Percentiles rank a stretch among this genome's conserved stretches.
These are phyloP conservation scores for Cystoderma amianthinum DNA, from an alignment of 768 basidiomycete genomes.

Conservation along the genomic window DNA sequence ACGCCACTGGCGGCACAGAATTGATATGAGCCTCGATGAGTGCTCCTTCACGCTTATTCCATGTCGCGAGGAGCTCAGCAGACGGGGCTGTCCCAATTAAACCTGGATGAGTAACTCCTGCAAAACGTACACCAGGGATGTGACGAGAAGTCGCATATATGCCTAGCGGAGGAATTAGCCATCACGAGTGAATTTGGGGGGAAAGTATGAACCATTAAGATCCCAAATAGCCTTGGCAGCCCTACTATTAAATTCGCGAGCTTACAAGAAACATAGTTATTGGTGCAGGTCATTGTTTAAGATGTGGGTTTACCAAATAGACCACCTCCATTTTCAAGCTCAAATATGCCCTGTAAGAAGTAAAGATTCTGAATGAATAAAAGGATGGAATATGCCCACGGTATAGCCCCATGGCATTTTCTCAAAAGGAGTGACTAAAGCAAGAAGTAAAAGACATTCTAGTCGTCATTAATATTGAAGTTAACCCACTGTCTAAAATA, in stretches of 20 bases:
- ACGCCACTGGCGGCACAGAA: constrained; percentile 60
- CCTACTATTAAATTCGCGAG: constrained; percentile 60
- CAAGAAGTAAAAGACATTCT: background rate
- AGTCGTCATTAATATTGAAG: background rate
- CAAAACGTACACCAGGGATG: constrained; percentile 74
- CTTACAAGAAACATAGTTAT: constrained; percentile 17
- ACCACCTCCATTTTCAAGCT: constrained; percentile 66
- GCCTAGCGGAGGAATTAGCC: constrained; percentile 24
- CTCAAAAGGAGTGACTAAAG: constrained; percentile 54
- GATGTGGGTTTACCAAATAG: constrained; percentile 44
- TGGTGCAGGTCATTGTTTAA: background rate
- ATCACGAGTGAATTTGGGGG: background rate
- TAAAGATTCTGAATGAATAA: background rate
- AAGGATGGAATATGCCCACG: constrained; percentile 16
- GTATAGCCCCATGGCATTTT: constrained; percentile 83
- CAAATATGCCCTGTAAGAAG: constrained; percentile 65
- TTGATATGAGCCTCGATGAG: constrained; percentile 48
- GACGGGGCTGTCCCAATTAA: constrained; percentile 76
- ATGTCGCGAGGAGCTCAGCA: constrained; percentile 60
- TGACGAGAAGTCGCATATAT: constrained; percentile 70
- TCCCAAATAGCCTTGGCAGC: constrained; percentile 83
- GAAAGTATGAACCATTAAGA: constrained; percentile 41
- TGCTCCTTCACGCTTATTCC: constrained; percentile 67
- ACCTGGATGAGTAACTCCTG: constrained; percentile 72
- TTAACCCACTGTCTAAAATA: constrained; percentile 57